phyloP scores from a whole-genome alignment of 352 stramenopile species.

The Pythium grandisporangium region DNA sequence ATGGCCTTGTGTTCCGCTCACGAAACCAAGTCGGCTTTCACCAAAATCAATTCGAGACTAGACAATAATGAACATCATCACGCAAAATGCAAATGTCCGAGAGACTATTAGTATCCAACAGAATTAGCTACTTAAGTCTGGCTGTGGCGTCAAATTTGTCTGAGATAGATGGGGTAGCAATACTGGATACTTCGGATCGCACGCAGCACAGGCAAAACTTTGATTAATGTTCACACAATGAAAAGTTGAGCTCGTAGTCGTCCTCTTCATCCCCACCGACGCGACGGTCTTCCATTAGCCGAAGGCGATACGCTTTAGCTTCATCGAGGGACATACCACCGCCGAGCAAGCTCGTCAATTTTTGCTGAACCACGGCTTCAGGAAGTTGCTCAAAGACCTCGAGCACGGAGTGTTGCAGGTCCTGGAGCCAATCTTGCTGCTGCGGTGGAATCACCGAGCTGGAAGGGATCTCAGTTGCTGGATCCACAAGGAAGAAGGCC shows the following conservation, averaged over 20 bases:
- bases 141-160: too few relatives aligned
- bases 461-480: slow-evolving; percentile 17
- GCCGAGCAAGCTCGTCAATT: background rate
- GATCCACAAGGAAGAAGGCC: background rate
- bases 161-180: too few relatives aligned
- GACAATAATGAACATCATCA: too few relatives aligned
- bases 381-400: slow-evolving; percentile 69
- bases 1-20: too few relatives aligned
- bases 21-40: too few relatives aligned
- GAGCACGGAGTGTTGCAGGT: slow-evolving; percentile 88
- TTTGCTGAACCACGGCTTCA: background rate
- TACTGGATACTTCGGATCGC: too few relatives aligned
- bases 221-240: slow-evolving; percentile 2
- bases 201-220: too few relatives aligned
- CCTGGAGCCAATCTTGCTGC: slow-evolving; percentile 29
- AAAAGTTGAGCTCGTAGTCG: background rate
- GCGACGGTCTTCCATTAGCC: background rate
- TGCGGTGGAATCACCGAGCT: slow-evolving; percentile 1
- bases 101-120: too few relatives aligned
- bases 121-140: too few relatives aligned
- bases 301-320: background rate
- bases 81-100: too few relatives aligned
- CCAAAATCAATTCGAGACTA: too few relatives aligned
- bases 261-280: background rate
- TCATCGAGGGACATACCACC: background rate